Conservation (phyloP, 768 basidiomycete species). For the Boletus sensibilis region DNA sequence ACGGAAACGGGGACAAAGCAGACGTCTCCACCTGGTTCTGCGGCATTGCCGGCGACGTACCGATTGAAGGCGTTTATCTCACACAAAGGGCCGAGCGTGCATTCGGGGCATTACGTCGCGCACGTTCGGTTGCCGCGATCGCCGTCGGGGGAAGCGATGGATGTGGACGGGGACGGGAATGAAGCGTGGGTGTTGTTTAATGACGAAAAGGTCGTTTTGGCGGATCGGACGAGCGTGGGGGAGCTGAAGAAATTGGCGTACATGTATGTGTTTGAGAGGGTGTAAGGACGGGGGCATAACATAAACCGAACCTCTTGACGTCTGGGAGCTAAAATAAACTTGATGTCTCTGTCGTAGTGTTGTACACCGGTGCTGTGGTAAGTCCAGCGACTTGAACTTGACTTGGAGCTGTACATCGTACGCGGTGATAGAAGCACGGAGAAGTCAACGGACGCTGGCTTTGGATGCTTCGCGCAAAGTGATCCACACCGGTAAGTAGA, state of each 20-base stretch:
- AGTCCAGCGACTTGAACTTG: too few relatives aligned
- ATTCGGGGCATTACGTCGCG: slow-evolving; percentile 92
- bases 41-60: slow-evolving; percentile 70
- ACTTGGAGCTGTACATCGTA: too few relatives aligned
- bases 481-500: too few relatives aligned
- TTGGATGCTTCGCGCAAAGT: too few relatives aligned
- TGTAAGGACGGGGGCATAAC: background rate
- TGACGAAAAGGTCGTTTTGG: slow-evolving; percentile 93
- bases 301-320: too few relatives aligned
- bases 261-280: slow-evolving; percentile 84
- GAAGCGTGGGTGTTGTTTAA: slow-evolving; percentile 87
- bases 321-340: too few relatives aligned
- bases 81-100: slow-evolving; percentile 94
- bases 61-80: slow-evolving; percentile 91
- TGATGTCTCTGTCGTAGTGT: too few relatives aligned
- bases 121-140: slow-evolving; percentile 49
- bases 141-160: slow-evolving; percentile 24
- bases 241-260: slow-evolving; percentile 85
- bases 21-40: slow-evolving; percentile 47
- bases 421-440: too few relatives aligned
- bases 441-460: too few relatives aligned
- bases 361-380: too few relatives aligned
- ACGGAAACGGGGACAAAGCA: slow-evolving; percentile 13
- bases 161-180: slow-evolving; percentile 31
- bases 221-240: slow-evolving; percentile 78